Evolutionary conservation across 2,329 filamentous ascomycete genomes (phyloP).

Genomic region (Chrysoporthe cubensis): DNA sequence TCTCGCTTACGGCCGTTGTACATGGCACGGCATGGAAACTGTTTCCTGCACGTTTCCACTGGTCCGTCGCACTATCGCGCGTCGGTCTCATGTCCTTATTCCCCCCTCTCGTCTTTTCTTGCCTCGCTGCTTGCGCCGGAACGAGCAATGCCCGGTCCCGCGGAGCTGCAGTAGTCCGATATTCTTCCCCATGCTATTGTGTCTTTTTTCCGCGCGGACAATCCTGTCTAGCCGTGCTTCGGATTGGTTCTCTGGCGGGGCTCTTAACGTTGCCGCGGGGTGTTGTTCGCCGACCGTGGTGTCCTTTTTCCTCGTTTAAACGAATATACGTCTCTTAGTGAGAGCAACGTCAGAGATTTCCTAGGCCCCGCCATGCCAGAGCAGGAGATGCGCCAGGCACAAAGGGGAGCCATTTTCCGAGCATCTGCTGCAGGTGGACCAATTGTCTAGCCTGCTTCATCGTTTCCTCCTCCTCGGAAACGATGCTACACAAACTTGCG

Average conservation of each 20-base stretch:
- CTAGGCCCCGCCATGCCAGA: background rate
- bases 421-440: background rate
- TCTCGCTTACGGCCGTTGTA: slow-evolving; percentile 25
- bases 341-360: too few relatives aligned
- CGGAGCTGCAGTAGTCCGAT: background rate
- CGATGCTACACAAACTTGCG: background rate
- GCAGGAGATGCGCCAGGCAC: background rate
- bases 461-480: background rate
- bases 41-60: slow-evolving; percentile 15
- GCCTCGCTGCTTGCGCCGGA: background rate
- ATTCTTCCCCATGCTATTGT: background rate
- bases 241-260: background rate
- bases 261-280: background rate
- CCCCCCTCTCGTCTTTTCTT: background rate
- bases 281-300: background rate
- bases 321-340: background rate
- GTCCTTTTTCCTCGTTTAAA: background rate
- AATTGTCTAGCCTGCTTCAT: background rate
- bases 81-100: slow-evolving; percentile 4
- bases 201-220: background rate
- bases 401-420: background rate
- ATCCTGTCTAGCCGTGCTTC: background rate
- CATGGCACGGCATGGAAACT: slow-evolving; percentile 17
- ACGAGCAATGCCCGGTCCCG: slow-evolving; percentile 9
- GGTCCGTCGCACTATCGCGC: slow-evolving; percentile 22